Evolutionary conservation across 805 yeast genomes (phyloP), one percentile per base, ranked within the genome.

Genomic region (Cyberlindnera petersonii): DNA sequence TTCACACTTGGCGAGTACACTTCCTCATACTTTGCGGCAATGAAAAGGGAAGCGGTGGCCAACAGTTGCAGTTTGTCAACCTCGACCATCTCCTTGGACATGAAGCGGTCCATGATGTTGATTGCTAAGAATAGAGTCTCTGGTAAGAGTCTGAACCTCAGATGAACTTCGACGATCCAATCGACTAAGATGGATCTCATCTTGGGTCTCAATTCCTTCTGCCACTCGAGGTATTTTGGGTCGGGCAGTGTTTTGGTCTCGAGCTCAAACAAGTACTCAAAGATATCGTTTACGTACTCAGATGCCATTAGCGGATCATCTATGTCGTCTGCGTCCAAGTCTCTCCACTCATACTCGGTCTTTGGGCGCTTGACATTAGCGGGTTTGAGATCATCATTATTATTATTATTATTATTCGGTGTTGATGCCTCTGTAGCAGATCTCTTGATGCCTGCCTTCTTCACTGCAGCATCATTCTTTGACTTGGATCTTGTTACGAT

Each of bases 11-110:
- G 97, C 9, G 87, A 72, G 57, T 80, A 83, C 20, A 89, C 94
- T 64, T 89, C 97, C 65, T 89, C 96, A 60, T 84, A 86, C 63
- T 88, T 88, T 13, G 96, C 94, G 28, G 96, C 95, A 44, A 87
- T 82, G 61, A 87, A 86, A 41, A 89, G 65, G 10, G 89, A 73
- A 1, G 95, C 86, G 1, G 93, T 84, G 5, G 96, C 96, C 39
- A 87, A 69, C 45, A 88, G 71, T 66, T 89, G 97, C 35, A 89
- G 63, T 61, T 84, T 77, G 53, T 82, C 87, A 43, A 88, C 77
- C 42, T 82, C 82, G 18, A 86, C 89, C 28, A 72, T 69, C 53
- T 83, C 87, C 39, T 71, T 65, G 7, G 88, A 76, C 75, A 89
- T 74, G 61, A 84, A 87, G 49, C 96, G 66, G 64, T 89, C 97